phyloP scores from a whole-genome alignment of 345 rosid genomes.

The Gossypium arboreum region DNA sequence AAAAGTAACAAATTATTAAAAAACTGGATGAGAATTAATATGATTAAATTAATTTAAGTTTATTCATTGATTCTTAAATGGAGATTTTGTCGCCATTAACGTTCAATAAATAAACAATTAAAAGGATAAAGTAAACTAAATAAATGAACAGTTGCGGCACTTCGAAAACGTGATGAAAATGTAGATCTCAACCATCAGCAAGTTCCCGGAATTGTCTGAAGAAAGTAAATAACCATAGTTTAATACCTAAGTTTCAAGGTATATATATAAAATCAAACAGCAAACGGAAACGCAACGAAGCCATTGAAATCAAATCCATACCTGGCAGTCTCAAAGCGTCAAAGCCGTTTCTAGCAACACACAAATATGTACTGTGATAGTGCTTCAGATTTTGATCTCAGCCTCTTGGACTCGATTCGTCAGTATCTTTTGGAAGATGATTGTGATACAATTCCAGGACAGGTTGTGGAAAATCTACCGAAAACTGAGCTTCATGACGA shows the following conservation, averaged over 20 bases:
- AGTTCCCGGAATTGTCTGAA: background rate
- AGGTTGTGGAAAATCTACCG: background rate
- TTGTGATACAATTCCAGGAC: background rate
- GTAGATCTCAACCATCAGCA: background rate
- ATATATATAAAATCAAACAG: background rate
- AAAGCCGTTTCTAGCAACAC: background rate
- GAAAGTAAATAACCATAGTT: background rate
- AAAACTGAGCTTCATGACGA: background rate
- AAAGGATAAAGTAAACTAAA: background rate
- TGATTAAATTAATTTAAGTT: no score
- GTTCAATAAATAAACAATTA: background rate
- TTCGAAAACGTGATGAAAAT: conserved; percentile 8
- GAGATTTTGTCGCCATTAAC: no score
- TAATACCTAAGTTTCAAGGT: background rate
- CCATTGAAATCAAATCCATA: background rate
- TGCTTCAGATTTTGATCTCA: conserved; percentile 9
- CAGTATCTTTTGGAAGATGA: conserved; percentile 29
- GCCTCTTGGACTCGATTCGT: conserved; percentile 25
- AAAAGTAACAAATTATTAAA: background rate
- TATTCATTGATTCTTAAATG: no score
- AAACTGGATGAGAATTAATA: background rate
- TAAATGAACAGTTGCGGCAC: background rate
- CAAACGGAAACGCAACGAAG: background rate
- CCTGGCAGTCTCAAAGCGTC: background rate
- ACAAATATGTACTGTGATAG: background rate